Evolutionary conservation across 106 monocot species (phyloP), one percentile per base, ranked within the genome.

Genomic region (Posidonia australis): DNA sequence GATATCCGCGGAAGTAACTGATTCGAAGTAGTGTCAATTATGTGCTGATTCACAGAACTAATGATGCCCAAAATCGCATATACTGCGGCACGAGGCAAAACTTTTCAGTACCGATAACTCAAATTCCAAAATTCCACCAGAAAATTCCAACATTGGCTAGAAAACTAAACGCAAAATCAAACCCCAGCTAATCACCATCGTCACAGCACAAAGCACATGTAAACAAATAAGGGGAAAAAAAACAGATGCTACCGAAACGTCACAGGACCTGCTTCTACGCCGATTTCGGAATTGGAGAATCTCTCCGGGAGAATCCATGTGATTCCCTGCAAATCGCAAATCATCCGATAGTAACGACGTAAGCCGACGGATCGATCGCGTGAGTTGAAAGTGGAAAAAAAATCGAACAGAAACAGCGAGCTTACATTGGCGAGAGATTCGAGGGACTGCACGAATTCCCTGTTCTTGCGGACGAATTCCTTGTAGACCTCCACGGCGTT

Each of bases 281-380:
- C 89, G 52, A 94, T 90, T 71, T 94, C 89, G 44, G 83, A 86
- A 44, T 83, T 82, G 74, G 94, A 89, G 75, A 94, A 94, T 44
- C 94, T 86, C 79, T 94, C 94, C 9, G 86, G 94, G 7, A 94
- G 89, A 53, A 94, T 65, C 94, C 94, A 94, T 23, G 89, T 90
- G 46, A 90, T 45, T 31, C 83, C 89, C 93, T 93, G 67, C 10
- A 12, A 16, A 57, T 41, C 1, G 16, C 5, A 61, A 19, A 20
- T 69, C 22, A 59, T 10, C 51, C 3, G 10, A 12, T 23, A 28
- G 60, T 1, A 31, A 13, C 19, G 16, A 16, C 1, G 14, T 32
- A 0, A 28, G 57, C 26, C 11, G 29, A 28, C 13, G 26, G 21
- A 54, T 44, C 44, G 5, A 44, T 13, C 13, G 44, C 44, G 3